Conservation (phyloP, 2,329 filamentous ascomycete genomes). For the Sporothrix phasma region DNA sequence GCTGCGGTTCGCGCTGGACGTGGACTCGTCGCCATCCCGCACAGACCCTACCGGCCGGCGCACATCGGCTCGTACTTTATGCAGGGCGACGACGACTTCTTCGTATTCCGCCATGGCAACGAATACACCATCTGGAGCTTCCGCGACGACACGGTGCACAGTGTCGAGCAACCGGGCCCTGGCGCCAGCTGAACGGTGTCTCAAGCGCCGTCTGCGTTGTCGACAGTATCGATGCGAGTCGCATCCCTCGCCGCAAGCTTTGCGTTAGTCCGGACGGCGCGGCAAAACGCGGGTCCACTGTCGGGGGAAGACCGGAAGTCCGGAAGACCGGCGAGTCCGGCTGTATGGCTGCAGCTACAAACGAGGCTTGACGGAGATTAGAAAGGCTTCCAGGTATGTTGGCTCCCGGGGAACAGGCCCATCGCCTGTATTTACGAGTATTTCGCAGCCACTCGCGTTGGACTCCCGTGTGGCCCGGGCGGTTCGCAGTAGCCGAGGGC, state of each 20-base stretch:
- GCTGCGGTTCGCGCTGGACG: conserved; percentile 18
- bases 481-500: neutral
- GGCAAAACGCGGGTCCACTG: neutral
- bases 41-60: neutral
- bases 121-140: conserved; percentile 19
- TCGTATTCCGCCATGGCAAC: conserved; percentile 12
- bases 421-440: conserved; percentile 8
- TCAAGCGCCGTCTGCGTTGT: neutral
- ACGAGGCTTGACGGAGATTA: neutral
- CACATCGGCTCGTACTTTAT: conserved; percentile 13
- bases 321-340: conserved; percentile 4
- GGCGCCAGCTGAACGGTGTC: neutral
- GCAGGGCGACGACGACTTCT: conserved; percentile 19
- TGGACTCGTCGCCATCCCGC: conserved; percentile 2
- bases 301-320: too few species aligned
- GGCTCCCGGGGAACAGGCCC: neutral
- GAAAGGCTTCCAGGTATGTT: neutral
- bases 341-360: neutral
- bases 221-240: neutral
- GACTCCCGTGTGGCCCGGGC: neutral
- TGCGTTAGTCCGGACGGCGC: neutral
- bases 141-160: neutral
- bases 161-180: neutral
- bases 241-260: neutral
- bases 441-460: conserved; percentile 1